phyloP scores from a whole-genome alignment of 176 grass and related monocot species.

The Carex pumila region DNA sequence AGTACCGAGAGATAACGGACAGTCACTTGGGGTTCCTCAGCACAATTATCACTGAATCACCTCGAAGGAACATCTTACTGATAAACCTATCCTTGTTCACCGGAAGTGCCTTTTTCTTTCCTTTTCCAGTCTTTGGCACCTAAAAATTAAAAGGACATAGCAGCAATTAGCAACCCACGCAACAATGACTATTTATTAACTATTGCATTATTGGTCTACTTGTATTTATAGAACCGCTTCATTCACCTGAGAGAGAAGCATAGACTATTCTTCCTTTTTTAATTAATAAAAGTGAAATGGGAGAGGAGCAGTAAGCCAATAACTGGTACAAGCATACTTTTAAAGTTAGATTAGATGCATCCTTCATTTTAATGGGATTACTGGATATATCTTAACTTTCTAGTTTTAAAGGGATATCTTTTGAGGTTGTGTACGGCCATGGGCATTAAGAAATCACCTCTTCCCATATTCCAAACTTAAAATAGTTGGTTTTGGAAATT shows the following conservation, averaged over 20 bases:
- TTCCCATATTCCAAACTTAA: not conserved
- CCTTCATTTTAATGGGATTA: not conserved
- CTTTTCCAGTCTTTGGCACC: slow-evolving; percentile 89
- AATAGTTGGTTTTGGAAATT: not conserved
- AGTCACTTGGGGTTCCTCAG: slow-evolving; percentile 77
- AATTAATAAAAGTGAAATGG: not conserved
- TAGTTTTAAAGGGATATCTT: not conserved
- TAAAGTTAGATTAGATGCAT: not conserved
- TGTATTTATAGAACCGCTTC: not conserved
- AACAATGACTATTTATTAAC: not conserved
- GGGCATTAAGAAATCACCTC: not conserved
- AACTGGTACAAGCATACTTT: not conserved
- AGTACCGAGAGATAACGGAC: not conserved
- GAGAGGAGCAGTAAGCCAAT: not conserved
- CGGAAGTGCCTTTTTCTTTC: slow-evolving; percentile 96
- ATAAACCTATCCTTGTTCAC: slow-evolving; percentile 97
- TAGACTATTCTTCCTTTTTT: not conserved
- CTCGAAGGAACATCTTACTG: slow-evolving; percentile 95
- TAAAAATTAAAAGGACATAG: slow-evolving; percentile 17
- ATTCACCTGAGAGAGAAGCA: not conserved
- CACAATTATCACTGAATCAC: slow-evolving; percentile 89
- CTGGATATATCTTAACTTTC: not conserved
- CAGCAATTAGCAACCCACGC: not conserved
- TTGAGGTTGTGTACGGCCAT: not conserved
- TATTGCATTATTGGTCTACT: not conserved